These are phyloP conservation scores for Nemophila menziesii DNA, from an alignment of 257 asterid species.

Conservation along the genomic window DNA sequence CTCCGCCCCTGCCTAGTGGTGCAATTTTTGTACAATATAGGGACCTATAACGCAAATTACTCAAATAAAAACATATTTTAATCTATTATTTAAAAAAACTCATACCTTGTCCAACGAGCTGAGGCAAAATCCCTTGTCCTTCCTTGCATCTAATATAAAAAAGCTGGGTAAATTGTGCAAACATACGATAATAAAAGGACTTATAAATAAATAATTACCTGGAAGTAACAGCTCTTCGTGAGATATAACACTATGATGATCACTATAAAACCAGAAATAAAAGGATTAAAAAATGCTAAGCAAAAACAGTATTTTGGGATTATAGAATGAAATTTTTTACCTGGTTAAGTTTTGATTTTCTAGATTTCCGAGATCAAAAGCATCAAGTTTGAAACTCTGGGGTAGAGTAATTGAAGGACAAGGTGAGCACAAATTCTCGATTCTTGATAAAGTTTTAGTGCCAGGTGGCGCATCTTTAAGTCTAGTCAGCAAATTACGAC, in stretches of 20 bases:
- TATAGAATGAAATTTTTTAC: constrained; percentile 29
- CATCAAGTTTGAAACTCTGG: constrained; percentile 66
- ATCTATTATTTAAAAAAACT: too few relatives aligned
- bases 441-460: too few relatives aligned
- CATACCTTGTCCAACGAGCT: constrained; percentile 31
- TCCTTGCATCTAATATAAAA: constrained; percentile 31
- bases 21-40: too few relatives aligned
- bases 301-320: too few relatives aligned
- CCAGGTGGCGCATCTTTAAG: constrained; percentile 19
- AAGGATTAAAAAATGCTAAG: too few relatives aligned
- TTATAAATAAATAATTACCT: constrained; percentile 37
- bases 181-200: too few relatives aligned
- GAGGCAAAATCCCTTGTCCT: constrained; percentile 13
- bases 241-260: constrained; percentile 30
- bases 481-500: constrained; percentile 32
- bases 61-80: too few relatives aligned
- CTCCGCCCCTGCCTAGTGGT: too few relatives aligned
- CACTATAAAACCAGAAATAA: constrained; percentile 31
- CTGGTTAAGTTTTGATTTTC: constrained; percentile 42
- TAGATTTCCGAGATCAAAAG: constrained; percentile 52
- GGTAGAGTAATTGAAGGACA: constrained; percentile 39
- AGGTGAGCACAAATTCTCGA: constrained; percentile 15
- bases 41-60: too few relatives aligned
- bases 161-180: too few relatives aligned
- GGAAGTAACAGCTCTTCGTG: constrained; percentile 34